Evolutionary conservation across 805 yeast species (phyloP).

Genomic region (Hyphopichia homilentoma): DNA sequence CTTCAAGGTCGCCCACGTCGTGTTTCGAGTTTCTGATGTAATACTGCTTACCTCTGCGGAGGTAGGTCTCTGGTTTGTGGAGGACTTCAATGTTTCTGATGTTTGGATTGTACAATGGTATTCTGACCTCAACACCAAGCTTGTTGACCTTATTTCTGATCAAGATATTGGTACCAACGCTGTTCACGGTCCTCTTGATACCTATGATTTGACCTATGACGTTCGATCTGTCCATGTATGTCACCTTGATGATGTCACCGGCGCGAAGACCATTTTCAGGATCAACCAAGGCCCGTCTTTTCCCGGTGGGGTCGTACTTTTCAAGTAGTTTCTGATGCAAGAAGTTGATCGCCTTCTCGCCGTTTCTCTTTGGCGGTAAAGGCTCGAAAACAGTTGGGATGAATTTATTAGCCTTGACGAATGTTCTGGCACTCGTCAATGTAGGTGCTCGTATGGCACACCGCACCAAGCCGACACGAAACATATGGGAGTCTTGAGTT

Average conservation of each 20-base stretch:
- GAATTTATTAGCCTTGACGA: not conserved
- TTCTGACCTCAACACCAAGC: slow-evolving; percentile 80
- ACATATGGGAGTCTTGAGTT: too few species aligned
- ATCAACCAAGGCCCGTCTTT: slow-evolving; percentile 30
- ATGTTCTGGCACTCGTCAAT: slow-evolving; percentile 1
- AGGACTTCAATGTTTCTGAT: slow-evolving; percentile 74
- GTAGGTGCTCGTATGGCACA: slow-evolving; percentile 1
- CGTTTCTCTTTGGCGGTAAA: slow-evolving; percentile 45
- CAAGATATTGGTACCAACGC: slow-evolving; percentile 69
- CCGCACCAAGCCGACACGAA: not conserved
- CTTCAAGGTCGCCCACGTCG: slow-evolving; percentile 72
- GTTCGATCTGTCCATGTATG: slow-evolving; percentile 62
- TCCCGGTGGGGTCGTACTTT: slow-evolving; percentile 68
- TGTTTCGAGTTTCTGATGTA: slow-evolving; percentile 77
- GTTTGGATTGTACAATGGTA: slow-evolving; percentile 78
- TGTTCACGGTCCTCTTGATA: slow-evolving; percentile 57
- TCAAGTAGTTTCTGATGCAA: slow-evolving; percentile 49
- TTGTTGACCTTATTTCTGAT: slow-evolving; percentile 79
- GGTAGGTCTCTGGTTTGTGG: slow-evolving; percentile 68
- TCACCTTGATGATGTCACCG: slow-evolving; percentile 79
- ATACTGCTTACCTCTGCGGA: slow-evolving; percentile 79
- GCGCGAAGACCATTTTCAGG: slow-evolving; percentile 49
- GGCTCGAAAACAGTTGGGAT: slow-evolving; percentile 47
- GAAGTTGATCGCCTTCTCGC: slow-evolving; percentile 41
- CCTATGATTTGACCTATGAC: slow-evolving; percentile 79